Evolutionary conservation across 2,329 filamentous ascomycete species (phyloP), one percentile per base, ranked within the genome.

Genomic region (Akanthomyces muscarius): DNA sequence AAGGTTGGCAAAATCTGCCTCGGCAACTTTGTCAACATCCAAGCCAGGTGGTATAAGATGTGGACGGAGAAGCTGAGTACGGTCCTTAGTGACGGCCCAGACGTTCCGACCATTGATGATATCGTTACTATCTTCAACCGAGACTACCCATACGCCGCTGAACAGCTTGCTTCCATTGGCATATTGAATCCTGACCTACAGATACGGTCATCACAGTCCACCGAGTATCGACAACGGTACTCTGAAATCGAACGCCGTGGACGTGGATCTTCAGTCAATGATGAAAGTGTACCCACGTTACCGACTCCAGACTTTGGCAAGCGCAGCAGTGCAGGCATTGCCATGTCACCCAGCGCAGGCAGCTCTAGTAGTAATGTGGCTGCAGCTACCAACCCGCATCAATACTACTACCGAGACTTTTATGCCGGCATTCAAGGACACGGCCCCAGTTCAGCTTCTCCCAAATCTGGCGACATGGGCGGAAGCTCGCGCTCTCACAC

Each of bases 1-100:
- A 90, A 88, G 69, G 80, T 97, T 65, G 92, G 95, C 69, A 90
- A 92, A 69, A 88, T 90, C 28, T 94, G 91, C 69, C 81, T 97
- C 50, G 86, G 84, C 63, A 92, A 92, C 69, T 92, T 98, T 70
- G 86, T 97, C 68, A 87, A 89, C 66, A 88, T 96, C 52, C 93
- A 97, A 75, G 83, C 86, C 21, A 83, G 86, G 55, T 99, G 94
- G 94, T 93, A 89, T 72, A 82, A 83, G 62, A 87, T 91, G 45
- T 93, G 92, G 86, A 89, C 90, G 69, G 89, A 90, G 68, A 97
- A 96, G 78, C 84, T 97, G 66, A 87, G 86, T 67, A 83, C 85
- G 10, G 85, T 95, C 2, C 81, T 97, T 5, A 86, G 88, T 41
- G 86, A 89, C 60, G 80, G 81, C 54, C 68, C 71, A 23, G 80